A percentile compares a stretch with the other conserved stretches of the same genome.
Evolutionary conservation across 805 yeast genomes (phyloP).

Genomic region (Pichia eremophila): DNA sequence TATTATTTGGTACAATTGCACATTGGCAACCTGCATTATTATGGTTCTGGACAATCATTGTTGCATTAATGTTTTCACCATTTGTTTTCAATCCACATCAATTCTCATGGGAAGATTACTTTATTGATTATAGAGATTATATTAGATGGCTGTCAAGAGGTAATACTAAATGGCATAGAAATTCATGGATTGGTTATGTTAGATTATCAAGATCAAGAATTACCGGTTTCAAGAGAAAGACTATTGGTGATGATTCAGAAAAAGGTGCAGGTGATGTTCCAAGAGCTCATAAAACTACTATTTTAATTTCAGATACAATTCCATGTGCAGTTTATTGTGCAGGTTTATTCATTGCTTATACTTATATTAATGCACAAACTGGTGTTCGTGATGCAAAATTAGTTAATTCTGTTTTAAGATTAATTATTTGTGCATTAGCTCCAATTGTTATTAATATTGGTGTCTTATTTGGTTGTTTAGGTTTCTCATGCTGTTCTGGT

Average conservation of each 20-base stretch:
- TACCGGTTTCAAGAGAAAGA: conserved; percentile 74
- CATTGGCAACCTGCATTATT: conserved; percentile 89
- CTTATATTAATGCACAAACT: conserved; percentile 77
- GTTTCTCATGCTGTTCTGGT: conserved; percentile 93
- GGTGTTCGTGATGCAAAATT: conserved; percentile 50
- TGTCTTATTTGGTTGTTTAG: conserved; percentile 65
- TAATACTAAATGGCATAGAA: conserved; percentile 80
- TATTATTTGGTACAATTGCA: conserved; percentile 63
- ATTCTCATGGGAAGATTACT: conserved; percentile 92
- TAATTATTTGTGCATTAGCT: conserved; percentile 73
- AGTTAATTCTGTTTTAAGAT: conserved; percentile 65
- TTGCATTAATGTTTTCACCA: conserved; percentile 86
- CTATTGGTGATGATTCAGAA: conserved; percentile 70
- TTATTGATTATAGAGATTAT: conserved; percentile 91
- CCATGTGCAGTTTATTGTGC: conserved; percentile 70
- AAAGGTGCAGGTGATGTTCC: conserved; percentile 76
- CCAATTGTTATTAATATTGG: conserved; percentile 91
- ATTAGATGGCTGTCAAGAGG: conserved; percentile 89
- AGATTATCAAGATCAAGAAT: conserved; percentile 77
- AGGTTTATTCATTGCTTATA: conserved; percentile 70
- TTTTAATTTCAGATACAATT: conserved; percentile 59
- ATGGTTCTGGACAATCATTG: conserved; percentile 95
- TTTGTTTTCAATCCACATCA: conserved; percentile 96
- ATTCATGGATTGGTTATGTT: conserved; percentile 80
- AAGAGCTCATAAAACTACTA: conserved; percentile 73